Evolutionary conservation across 352 stramenopile genomes (phyloP), one percentile per base, ranked within the genome.

Genomic region (Globisporangium mamillatum): DNA sequence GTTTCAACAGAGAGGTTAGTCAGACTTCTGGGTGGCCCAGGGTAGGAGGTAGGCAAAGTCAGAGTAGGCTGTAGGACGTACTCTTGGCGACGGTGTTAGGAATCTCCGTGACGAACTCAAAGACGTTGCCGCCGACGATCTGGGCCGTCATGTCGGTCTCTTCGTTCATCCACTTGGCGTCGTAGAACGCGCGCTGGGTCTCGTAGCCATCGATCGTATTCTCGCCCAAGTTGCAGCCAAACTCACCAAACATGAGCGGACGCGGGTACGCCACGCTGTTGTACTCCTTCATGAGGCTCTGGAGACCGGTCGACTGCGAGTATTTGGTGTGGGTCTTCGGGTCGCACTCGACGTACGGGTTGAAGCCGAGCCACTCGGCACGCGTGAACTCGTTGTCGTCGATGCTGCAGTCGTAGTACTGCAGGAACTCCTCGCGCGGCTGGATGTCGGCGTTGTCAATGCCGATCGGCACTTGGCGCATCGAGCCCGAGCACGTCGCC

Each of bases 131-230:
- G 32, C 84, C 84, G 2, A 91, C 75, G 50, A 92, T 80, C 57
- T 46, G 38, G 38, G 38, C 38, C 38, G 38, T 46, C 38, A 89
- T 76, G 27, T 76, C 63, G 0, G 72, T 90, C 84, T 91, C 84
- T 22, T 84, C 75, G 68, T 92, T 92, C 83, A 94, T 91, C 82
- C 84, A 92, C 61, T 86, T 86, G 14, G 83, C 81, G 57, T 91
- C 81, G 25, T 72, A 71, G 68, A 90, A 91, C 14, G 66, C 72
- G 46, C 86, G 86, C 73, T 92, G 84, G 64, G 86, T 86, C 66
- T 84, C 84, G 54, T 74, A 92, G 25, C 81, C 82, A 0, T 92
- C 81, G 52, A 93, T 56, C 2, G 86, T 93, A 60, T 90, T 90
- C 0, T 54, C 63, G 34, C 82, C 82, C 24, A 77, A 72, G 71